Evolutionary conservation across 495 filamentous ascomycete genomes (phyloP).

Genomic region (Amniculicola lignicola): DNA sequence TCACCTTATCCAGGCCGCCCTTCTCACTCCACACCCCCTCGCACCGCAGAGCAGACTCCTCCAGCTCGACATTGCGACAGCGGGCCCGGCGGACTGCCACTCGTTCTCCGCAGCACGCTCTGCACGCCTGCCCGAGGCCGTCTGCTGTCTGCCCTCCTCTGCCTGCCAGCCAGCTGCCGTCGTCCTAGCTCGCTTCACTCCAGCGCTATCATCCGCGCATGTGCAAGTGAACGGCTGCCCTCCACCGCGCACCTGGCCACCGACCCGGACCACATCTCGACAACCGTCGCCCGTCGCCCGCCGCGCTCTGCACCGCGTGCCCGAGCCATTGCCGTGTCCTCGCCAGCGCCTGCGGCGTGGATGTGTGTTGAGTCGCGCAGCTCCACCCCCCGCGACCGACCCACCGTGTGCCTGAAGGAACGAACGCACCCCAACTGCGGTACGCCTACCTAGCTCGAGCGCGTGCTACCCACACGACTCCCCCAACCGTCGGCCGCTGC

Average conservation of each 20-base stretch:
- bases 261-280: not conserved
- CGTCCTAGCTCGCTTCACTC: not conserved
- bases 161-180: not conserved
- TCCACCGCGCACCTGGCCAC: not conserved
- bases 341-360: not conserved
- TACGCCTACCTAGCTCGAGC: not conserved
- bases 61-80: too few species aligned
- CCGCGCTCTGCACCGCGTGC: not conserved
- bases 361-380: not conserved
- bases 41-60: too few species aligned
- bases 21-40: too few species aligned
- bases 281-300: not conserved
- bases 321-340: not conserved
- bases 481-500: not conserved
- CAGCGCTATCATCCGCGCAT: constrained; percentile 1
- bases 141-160: not conserved
- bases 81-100: too few species aligned
- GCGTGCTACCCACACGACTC: not conserved
- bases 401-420: not conserved
- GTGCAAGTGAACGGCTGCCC: constrained; percentile 5
- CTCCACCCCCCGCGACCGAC: not conserved
- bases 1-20: too few species aligned
- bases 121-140: not conserved
- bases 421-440: not conserved
- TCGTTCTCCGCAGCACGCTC: not conserved